Evolutionary conservation across 495 filamentous ascomycete species (phyloP), one percentile per base, ranked within the genome.

Genomic region (Podospora pseudoanserina): DNA sequence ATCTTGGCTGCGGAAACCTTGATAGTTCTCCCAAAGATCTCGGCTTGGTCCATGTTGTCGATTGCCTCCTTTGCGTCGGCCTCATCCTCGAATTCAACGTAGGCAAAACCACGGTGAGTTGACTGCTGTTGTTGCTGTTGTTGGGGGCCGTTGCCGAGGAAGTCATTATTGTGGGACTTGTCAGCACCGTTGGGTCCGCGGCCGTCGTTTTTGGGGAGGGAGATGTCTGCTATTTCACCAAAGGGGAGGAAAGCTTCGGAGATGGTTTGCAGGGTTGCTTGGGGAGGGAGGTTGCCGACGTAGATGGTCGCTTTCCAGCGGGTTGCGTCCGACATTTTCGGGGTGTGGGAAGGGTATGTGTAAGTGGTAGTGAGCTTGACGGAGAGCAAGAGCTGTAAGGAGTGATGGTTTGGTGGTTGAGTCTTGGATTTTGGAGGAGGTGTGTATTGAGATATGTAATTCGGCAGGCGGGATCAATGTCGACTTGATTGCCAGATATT

Each of bases 21-120:
- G 78, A 99, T 89, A 3, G 95, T 91, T 34, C 91, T 85, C 2
- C 94, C 96, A 75, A 92, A 97, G n/a, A 99, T 84, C 82, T 97
- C 93, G 68, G 93, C 89, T 74, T 96, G 93, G 73, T 99, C 92
- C 96, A 98, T 97, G 78, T 99, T 99, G 84, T 98, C 92, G 75
- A 99, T 97, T 53, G 95, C 95, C 78, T 97, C 95, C 68, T 89
- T 90, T 60, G 93, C 94, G 80, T 99, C 95, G 65, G 88, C 88
- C 23, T 88, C 84, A 44, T 91, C 82, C 73, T 97, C 93, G 77
- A 92, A 99, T 74, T 99, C 95, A 53, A 99, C 92, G 74, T 98
- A 98, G 69, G 93, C 96, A 79, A 97, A 99, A 0, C 95, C 95
- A 62, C 94, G 83, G 77, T 99, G 95, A 13, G 86, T 82, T 15